Percentiles rank a stretch among this genome's conserved stretches.
These are phyloP conservation scores for Diddensiella transvaalensis DNA, from an alignment of 805 yeast species.

Conservation along the genomic window DNA sequence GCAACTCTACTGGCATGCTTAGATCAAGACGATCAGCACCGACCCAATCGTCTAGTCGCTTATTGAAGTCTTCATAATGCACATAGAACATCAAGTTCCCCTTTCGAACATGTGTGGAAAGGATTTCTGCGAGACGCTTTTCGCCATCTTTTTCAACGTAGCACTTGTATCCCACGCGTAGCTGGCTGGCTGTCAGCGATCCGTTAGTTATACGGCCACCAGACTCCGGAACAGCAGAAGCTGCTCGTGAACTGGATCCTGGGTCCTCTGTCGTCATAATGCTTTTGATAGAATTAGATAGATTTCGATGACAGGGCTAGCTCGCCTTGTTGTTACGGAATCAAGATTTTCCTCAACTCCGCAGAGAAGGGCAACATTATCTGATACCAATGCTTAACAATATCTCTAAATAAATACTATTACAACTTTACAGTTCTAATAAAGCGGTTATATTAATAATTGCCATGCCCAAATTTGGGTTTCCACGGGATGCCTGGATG, in stretches of 20 bases:
- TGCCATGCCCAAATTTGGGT: slow-evolving; percentile 20
- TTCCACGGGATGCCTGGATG: slow-evolving; percentile 39
- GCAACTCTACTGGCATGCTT: slow-evolving; percentile 64
- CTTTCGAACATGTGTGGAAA: slow-evolving; percentile 70
- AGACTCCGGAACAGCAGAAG: slow-evolving; percentile 12
- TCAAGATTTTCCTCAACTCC: no score
- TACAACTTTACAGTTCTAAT: background rate
- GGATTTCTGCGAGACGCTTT: slow-evolving; percentile 75
- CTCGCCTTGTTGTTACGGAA: no score
- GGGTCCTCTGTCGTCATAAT: slow-evolving; percentile 2
- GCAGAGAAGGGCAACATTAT: no score
- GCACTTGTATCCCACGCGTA: slow-evolving; percentile 65
- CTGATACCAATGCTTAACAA: background rate
- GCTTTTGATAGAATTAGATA: no score
- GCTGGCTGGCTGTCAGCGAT: slow-evolving; percentile 40
- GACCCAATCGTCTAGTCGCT: slow-evolving; percentile 96
- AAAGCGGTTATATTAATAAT: background rate
- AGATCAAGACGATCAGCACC: slow-evolving; percentile 66
- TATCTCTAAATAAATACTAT: background rate
- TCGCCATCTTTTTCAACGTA: slow-evolving; percentile 79
- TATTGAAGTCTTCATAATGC: slow-evolving; percentile 91
- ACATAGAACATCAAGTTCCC: slow-evolving; percentile 82
- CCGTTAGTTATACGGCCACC: slow-evolving; percentile 17
- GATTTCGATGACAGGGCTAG: no score
- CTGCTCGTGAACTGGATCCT: slow-evolving; percentile 8